These are phyloP conservation scores for Candida taoyuanica DNA, from an alignment of 805 yeast species.

Conservation along the genomic window DNA sequence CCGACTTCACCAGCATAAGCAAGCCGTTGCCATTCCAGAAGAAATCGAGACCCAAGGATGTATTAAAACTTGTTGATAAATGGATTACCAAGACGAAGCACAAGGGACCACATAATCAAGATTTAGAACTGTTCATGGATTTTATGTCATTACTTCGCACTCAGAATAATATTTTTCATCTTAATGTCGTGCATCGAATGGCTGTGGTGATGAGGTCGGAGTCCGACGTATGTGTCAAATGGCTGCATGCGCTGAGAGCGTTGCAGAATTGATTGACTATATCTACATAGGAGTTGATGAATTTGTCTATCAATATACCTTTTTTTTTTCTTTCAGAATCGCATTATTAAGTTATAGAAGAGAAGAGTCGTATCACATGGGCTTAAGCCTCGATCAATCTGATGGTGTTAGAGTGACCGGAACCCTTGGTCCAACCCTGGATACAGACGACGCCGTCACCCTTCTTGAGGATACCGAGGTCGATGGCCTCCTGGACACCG, in stretches of 20 bases:
- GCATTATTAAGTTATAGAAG: background rate
- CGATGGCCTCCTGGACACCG: slow-evolving; percentile 88
- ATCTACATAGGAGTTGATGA: background rate
- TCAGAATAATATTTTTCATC: slow-evolving; percentile 23
- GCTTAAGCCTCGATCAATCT: slow-evolving; percentile 82
- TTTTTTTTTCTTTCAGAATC: background rate
- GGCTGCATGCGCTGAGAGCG: slow-evolving; percentile 7
- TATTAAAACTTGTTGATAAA: slow-evolving; percentile 28
- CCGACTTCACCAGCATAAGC: slow-evolving; percentile 11
- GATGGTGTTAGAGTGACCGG: slow-evolving; percentile 98
- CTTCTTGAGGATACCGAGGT: slow-evolving; percentile 75
- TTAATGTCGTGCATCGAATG: slow-evolving; percentile 17
- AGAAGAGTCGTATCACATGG: slow-evolving; percentile 3
- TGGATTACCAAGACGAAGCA: slow-evolving; percentile 36
- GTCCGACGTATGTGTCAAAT: slow-evolving; percentile 10
- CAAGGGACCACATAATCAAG: slow-evolving; percentile 38
- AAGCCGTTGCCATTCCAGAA: slow-evolving; percentile 30
- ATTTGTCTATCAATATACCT: background rate
- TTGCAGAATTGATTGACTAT: background rate
- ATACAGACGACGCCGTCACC: slow-evolving; percentile 91
- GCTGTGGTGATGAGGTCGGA: slow-evolving; percentile 4
- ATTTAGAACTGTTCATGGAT: slow-evolving; percentile 32
- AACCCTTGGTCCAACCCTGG: slow-evolving; percentile 98
- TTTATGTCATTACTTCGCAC: slow-evolving; percentile 30
- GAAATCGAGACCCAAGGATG: slow-evolving; percentile 29